Evolutionary conservation across 306 rosid genomes (phyloP).

Genomic region (Fagus crenata): DNA sequence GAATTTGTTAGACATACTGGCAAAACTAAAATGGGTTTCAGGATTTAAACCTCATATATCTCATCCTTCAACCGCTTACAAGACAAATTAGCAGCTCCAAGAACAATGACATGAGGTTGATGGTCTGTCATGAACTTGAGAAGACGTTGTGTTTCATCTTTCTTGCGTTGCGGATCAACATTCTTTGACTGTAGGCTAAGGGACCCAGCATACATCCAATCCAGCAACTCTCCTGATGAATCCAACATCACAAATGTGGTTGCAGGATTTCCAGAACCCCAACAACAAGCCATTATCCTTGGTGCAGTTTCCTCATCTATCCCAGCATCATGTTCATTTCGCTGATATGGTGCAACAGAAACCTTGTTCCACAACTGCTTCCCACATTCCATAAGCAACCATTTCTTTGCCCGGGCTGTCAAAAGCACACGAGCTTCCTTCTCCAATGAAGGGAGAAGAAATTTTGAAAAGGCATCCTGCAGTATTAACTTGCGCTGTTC

Average conservation of each 20-base stretch:
- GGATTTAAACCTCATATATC: constrained; percentile 70
- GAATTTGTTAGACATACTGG: too few species aligned
- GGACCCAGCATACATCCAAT: constrained; percentile 84
- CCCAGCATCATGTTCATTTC: constrained; percentile 74
- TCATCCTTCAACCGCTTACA: constrained; percentile 94
- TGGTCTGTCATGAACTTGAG: constrained; percentile 98
- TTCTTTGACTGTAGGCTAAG: constrained; percentile 82
- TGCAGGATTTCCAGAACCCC: constrained; percentile 98
- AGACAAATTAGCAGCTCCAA: constrained; percentile 91
- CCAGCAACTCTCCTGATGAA: constrained; percentile 91
- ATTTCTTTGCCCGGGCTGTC: constrained; percentile 69
- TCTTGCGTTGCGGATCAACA: constrained; percentile 77
- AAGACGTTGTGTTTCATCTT: constrained; percentile 87
- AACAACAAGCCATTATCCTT: constrained; percentile 97
- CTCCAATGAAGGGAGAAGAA: constrained; percentile 92
- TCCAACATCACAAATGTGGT: constrained; percentile 98
- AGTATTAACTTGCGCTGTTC: constrained; percentile 92
- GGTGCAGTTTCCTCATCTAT: constrained; percentile 92
- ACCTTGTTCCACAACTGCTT: constrained; percentile 81
- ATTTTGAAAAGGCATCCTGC: constrained; percentile 76
- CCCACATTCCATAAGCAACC: constrained; percentile 86
- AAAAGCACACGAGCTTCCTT: constrained; percentile 83
- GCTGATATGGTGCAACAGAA: constrained; percentile 91
- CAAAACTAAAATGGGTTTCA: too few species aligned
- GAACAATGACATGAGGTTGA: constrained; percentile 94